These are phyloP conservation scores for Ustilago sp. DNA, from an alignment of 1,284 basidiomycete genomes.

Conservation along the genomic window DNA sequence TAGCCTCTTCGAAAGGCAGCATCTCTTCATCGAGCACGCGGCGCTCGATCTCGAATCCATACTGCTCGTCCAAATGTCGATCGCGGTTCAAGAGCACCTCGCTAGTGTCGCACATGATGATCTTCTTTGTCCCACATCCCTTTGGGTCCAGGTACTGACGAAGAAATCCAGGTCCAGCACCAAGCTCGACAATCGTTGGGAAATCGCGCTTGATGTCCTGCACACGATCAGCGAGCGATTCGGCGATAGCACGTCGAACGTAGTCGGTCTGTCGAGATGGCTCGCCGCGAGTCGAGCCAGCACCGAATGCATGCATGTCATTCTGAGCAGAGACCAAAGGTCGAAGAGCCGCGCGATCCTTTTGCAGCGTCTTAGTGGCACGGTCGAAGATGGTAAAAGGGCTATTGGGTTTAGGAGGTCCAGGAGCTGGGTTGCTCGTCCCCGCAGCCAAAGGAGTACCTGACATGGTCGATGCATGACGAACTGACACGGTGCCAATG, in stretches of 20 bases:
- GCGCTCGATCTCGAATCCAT: slow-evolving; percentile 61
- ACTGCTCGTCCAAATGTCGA: slow-evolving; percentile 53
- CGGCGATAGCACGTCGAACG: slow-evolving; percentile 87
- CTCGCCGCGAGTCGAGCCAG: slow-evolving; percentile 51
- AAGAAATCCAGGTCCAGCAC: slow-evolving; percentile 94
- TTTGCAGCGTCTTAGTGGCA: slow-evolving; percentile 82
- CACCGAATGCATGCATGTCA: slow-evolving; percentile 26
- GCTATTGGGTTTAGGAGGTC: slow-evolving; percentile 59
- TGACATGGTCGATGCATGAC: slow-evolving; percentile 51
- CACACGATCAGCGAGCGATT: slow-evolving; percentile 84
- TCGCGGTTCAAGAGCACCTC: slow-evolving; percentile 55
- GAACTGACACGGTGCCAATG: slow-evolving; percentile 20
- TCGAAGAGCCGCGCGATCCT: slow-evolving; percentile 78
- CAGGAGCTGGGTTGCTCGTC: slow-evolving; percentile 48
- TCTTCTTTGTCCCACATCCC: slow-evolving; percentile 76
- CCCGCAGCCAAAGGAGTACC: slow-evolving; percentile 21
- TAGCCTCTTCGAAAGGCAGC: slow-evolving; percentile 75
- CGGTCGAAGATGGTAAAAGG: slow-evolving; percentile 81
- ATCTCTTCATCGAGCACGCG: slow-evolving; percentile 64
- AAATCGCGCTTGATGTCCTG: slow-evolving; percentile 93
- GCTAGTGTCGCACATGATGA: slow-evolving; percentile 89
- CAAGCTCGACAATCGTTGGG: slow-evolving; percentile 83
- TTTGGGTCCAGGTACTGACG: slow-evolving; percentile 82
- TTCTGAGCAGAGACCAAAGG: slow-evolving; percentile 72
- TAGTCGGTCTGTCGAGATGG: slow-evolving; percentile 88